Conservation (phyloP, 1,139 yeast species). For the Kurtzmaniella natalensis region DNA sequence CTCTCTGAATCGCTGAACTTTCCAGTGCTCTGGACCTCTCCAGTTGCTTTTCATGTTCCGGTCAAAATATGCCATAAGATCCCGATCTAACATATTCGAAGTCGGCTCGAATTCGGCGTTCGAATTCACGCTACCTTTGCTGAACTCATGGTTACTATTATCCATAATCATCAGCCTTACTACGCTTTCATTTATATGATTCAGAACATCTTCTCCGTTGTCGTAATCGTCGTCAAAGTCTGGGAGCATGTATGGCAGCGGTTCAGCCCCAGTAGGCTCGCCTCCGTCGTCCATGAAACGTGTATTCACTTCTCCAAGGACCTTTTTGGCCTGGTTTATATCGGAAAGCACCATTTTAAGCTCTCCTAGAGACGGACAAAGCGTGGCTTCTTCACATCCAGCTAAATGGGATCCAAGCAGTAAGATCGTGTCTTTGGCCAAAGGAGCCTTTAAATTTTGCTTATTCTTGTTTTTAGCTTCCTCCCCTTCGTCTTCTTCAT, state of each 20-base stretch:
- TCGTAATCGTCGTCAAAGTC: constrained; percentile 12
- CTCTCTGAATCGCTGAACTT: constrained; percentile 57
- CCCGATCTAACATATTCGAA: constrained; percentile 51
- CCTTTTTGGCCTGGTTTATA: constrained; percentile 50
- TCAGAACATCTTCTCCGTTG: constrained; percentile 17
- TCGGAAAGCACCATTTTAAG: constrained; percentile 57
- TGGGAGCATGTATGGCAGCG: constrained; percentile 6
- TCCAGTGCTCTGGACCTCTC: constrained; percentile 97
- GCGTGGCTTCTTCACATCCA: constrained; percentile 33
- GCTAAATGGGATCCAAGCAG: constrained; percentile 21
- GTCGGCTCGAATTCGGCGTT: constrained; percentile 11
- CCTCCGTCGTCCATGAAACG: constrained; percentile 19
- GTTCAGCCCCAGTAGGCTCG: constrained; percentile 10
- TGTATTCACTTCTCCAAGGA: constrained; percentile 45
- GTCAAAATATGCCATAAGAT: constrained; percentile 77
- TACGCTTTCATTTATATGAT: constrained; percentile 20
- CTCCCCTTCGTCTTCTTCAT: constrained; percentile 11
- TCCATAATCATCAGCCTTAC: constrained; percentile 20
- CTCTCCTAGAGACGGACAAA: constrained; percentile 63
- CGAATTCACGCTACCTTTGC: constrained; percentile 8
- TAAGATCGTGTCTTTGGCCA: constrained; percentile 31
- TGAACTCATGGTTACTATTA: constrained; percentile 1
- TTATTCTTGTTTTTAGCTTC: no score
- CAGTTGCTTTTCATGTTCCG: constrained; percentile 64
- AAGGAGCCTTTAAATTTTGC: no score